Conservation (phyloP, 2,329 filamentous ascomycete species). For the Verticillium nubilum region DNA sequence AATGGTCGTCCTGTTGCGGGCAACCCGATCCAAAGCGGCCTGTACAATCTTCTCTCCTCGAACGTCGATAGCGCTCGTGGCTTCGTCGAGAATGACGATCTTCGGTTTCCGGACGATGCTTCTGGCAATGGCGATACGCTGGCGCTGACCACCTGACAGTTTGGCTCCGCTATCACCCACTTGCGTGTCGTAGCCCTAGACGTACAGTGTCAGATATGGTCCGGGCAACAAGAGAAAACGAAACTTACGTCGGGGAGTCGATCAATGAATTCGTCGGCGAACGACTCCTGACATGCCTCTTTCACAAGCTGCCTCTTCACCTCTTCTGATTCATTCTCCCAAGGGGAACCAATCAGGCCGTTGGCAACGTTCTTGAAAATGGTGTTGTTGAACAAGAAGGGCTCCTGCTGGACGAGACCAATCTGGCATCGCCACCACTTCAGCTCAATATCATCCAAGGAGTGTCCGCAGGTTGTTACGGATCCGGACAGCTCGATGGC, state of each 20-base stretch:
- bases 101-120: constrained; percentile 67
- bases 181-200: constrained; percentile 61
- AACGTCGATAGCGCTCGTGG: constrained; percentile 61
- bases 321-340: constrained; percentile 47
- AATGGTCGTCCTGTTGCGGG: constrained; percentile 61
- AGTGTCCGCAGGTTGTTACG: constrained; percentile 47
- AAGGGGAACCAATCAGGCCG: constrained; percentile 48
- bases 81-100: constrained; percentile 72
- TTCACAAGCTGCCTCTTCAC: constrained; percentile 54
- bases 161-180: constrained; percentile 76
- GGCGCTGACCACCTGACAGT: constrained; percentile 79
- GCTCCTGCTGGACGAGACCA: constrained; percentile 63
- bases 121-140: constrained; percentile 72
- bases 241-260: constrained; percentile 48
- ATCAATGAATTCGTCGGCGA: constrained; percentile 64
- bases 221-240: background rate
- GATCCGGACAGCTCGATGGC: constrained; percentile 43
- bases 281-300: constrained; percentile 61
- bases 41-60: constrained; percentile 57
- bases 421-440: constrained; percentile 61
- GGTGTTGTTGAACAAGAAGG: constrained; percentile 62
- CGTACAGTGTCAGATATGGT: constrained; percentile 6
- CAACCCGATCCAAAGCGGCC: constrained; percentile 55
- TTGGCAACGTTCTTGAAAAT: constrained; percentile 59
- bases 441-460: constrained; percentile 53